Conservation (phyloP, 805 yeast species). For the Saccharomycopsis oosterbeekiorum region DNA sequence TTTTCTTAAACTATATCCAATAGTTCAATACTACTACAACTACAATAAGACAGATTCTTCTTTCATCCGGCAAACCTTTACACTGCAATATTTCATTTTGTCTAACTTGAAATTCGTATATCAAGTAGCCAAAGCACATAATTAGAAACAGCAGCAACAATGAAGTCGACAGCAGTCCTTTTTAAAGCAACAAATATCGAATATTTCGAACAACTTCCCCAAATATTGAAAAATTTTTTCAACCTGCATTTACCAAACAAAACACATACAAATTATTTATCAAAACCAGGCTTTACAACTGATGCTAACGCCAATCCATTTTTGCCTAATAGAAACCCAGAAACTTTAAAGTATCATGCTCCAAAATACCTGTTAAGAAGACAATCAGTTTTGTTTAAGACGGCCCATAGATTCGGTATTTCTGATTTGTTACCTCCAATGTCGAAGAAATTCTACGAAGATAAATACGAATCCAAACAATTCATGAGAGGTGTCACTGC, state of each 20-base stretch:
- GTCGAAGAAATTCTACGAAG: constrained; percentile 66
- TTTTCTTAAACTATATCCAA: too few relatives aligned
- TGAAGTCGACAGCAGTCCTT: neutral
- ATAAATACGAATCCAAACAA: constrained; percentile 59
- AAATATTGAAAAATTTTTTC: constrained; percentile 62
- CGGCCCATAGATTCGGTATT: constrained; percentile 75
- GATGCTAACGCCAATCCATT: constrained; percentile 81
- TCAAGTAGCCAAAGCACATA: too few relatives aligned
- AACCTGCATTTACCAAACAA: constrained; percentile 63
- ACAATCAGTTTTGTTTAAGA: constrained; percentile 72
- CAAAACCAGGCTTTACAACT: constrained; percentile 50
- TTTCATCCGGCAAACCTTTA: too few relatives aligned
- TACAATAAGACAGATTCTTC: too few relatives aligned
- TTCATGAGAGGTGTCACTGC: constrained; percentile 65
- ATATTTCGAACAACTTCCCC: constrained; percentile 54
- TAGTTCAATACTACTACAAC: too few relatives aligned
- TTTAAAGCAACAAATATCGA: constrained; percentile 25
- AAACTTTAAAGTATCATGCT: constrained; percentile 66
- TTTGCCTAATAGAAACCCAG: constrained; percentile 73
- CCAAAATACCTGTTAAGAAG: constrained; percentile 74
- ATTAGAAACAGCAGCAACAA: neutral
- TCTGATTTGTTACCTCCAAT: constrained; percentile 64
- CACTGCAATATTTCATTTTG: too few relatives aligned
- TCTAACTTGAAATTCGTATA: too few relatives aligned
- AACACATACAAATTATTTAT: constrained; percentile 57